Percentiles rank a stretch among this genome's conserved stretches.
phyloP scores from a whole-genome alignment of 1,284 basidiomycete species.

The Cryptococcus sp. region DNA sequence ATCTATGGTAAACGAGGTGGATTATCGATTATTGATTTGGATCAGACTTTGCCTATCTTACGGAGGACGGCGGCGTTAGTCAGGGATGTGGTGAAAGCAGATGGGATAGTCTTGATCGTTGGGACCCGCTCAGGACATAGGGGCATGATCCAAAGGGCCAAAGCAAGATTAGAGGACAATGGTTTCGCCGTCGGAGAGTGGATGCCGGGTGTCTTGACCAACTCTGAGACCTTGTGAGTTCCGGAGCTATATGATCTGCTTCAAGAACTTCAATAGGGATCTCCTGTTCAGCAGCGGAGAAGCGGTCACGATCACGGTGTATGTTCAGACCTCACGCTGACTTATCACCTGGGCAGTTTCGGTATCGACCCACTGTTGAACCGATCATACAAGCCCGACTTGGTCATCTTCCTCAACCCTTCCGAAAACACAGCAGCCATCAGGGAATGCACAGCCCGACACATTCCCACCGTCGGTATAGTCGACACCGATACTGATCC shows the following conservation, averaged over 20 bases:
- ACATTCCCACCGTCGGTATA: conserved; percentile 85
- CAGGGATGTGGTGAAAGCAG: conserved; percentile 74
- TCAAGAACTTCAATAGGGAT: background rate
- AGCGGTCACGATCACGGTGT: background rate
- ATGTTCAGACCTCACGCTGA: background rate
- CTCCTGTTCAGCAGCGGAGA: background rate
- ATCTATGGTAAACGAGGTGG: conserved; percentile 90
- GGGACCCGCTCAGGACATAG: conserved; percentile 80
- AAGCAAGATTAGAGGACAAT: conserved; percentile 69
- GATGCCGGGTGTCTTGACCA: conserved; percentile 93
- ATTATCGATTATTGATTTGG: conserved; percentile 91
- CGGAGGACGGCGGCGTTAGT: conserved; percentile 86
- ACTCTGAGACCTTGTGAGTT: conserved; percentile 68
- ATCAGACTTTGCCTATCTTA: conserved; percentile 88
- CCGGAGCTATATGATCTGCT: background rate
- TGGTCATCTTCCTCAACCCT: conserved; percentile 87
- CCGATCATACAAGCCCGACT: conserved; percentile 73
- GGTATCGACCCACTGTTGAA: conserved; percentile 62
- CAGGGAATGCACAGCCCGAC: conserved; percentile 77
- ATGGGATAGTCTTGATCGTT: conserved; percentile 86
- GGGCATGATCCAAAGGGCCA: conserved; percentile 74
- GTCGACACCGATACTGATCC: conserved; percentile 96
- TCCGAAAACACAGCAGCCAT: conserved; percentile 78
- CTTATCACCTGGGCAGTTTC: conserved; percentile 54
- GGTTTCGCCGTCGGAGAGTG: conserved; percentile 86